Evolutionary conservation across 352 stramenopile species (phyloP), one percentile per base, ranked within the genome.

Genomic region (Globisporangium nodosum): DNA sequence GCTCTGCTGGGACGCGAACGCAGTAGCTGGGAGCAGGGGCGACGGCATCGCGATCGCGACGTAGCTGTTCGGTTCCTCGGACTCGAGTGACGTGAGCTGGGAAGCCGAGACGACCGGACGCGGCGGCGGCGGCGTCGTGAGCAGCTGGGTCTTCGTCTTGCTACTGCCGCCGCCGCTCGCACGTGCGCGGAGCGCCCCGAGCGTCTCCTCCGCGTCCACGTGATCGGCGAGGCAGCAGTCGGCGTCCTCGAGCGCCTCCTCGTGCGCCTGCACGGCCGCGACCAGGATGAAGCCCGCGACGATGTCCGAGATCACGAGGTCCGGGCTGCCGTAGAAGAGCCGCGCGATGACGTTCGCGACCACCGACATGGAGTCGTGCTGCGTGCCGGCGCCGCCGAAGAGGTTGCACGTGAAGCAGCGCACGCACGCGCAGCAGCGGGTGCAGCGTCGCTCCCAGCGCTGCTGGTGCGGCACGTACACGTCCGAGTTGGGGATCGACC

Each of bases 281-380:
- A 95, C 53, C 21, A 95, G 57, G 37, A 95, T 81, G 54, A 94
- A 95, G 1, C 86, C 86, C 0, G 86, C 86, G 30, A 94, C 75
- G 56, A 95, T 92, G 54, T 95, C 86, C 59, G 86, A 95, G 42
- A 94, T 88, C 18, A 95, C 86, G 35, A 95, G 79, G 54, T 95
- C 84, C 3, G 84, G 86, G 53, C 80, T 94, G 13, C 86, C 86
- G 56, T 94, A 93, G 49, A 95, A 95, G 42, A 95, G 77, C 11
- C 84, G 74, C 11, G 84, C 86, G 50, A 94, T 78, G 24, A 95
- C 86, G 21, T 88, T 91, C 1, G 86, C 86, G 51, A 95, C 86
- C 12, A 92, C 81, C 0, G 86, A 92, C 84, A 95, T 95, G 40
- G 82, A 91, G 67, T 94, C 86, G 56, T 91, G 83, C 43, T 85